Conservation (phyloP, 208 protist genomes). For the Tritrichomonas foetus region DNA sequence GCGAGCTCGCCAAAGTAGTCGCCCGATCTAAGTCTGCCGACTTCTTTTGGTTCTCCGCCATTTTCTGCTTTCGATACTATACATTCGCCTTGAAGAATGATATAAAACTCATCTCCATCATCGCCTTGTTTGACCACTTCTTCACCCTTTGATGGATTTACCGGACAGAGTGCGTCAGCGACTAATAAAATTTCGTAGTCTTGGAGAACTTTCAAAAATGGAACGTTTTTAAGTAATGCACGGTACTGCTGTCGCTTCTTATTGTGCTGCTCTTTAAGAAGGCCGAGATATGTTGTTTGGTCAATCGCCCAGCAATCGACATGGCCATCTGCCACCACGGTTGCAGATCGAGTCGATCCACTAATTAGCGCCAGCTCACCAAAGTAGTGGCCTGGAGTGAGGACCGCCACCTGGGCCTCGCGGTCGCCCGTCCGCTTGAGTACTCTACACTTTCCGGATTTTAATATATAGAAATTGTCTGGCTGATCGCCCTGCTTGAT, state of each 20-base stretch:
- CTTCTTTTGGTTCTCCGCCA: not conserved
- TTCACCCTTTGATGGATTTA: not conserved
- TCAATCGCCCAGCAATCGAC: conserved; percentile 8
- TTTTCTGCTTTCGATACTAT: conserved; percentile 42
- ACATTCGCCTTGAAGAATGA: conserved; percentile 53
- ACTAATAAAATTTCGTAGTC: not conserved
- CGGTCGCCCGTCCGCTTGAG: not conserved
- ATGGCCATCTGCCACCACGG: not conserved
- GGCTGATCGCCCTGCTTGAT: not conserved
- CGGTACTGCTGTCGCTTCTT: not conserved
- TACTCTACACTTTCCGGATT: not conserved
- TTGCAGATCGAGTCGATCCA: not conserved
- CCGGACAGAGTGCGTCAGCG: not conserved
- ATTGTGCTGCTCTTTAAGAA: not conserved
- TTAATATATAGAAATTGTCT: conserved; percentile 5
- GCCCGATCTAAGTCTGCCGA: not conserved
- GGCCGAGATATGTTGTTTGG: not conserved
- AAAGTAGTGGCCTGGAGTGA: not conserved
- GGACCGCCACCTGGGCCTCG: not conserved
- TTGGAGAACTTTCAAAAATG: not conserved
- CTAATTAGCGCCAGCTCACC: not conserved
- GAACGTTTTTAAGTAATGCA: conserved; percentile 5
- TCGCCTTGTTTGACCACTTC: conserved; percentile 58
- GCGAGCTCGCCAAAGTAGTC: conserved; percentile 56
- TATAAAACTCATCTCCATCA: conserved; percentile 62